These are phyloP conservation scores for Lobosporangium transversale DNA, from an alignment of 192 early-diverging fungal genomes.

Conservation along the genomic window DNA sequence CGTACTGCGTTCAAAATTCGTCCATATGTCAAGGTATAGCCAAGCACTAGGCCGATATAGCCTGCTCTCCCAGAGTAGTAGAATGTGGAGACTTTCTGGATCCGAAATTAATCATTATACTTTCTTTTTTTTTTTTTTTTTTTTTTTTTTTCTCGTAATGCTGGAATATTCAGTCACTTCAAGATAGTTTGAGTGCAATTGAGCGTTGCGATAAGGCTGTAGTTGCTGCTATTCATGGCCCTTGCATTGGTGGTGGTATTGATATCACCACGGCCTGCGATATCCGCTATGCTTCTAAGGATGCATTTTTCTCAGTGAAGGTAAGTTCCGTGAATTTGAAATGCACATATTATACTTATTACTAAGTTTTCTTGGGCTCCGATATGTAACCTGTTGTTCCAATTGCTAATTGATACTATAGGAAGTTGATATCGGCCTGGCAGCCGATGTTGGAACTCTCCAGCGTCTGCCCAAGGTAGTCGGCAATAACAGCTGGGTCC, in stretches of 20 bases:
- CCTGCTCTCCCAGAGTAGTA: no score
- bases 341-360: neutral
- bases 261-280: conserved; percentile 94
- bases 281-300: conserved; percentile 81
- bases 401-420: no score
- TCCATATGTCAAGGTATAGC: conserved; percentile 48
- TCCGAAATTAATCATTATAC: no score
- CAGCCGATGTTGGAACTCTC: conserved; percentile 92
- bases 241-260: conserved; percentile 87
- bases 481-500: conserved; percentile 89
- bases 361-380: neutral
- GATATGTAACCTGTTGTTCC: no score
- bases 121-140: neutral
- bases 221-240: conserved; percentile 86
- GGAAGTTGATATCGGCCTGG: conserved; percentile 94
- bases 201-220: conserved; percentile 90
- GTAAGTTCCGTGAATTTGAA: conserved; percentile 24
- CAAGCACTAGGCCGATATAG: no score
- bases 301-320: conserved; percentile 87
- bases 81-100: no score
- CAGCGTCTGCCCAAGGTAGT: conserved; percentile 96
- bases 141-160: neutral
- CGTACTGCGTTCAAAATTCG: conserved; percentile 51
- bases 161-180: conserved; percentile 61
- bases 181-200: conserved; percentile 79